Evolutionary conservation across 179 eudicot genomes (phyloP).

Genomic region (Camellia oleifera): DNA sequence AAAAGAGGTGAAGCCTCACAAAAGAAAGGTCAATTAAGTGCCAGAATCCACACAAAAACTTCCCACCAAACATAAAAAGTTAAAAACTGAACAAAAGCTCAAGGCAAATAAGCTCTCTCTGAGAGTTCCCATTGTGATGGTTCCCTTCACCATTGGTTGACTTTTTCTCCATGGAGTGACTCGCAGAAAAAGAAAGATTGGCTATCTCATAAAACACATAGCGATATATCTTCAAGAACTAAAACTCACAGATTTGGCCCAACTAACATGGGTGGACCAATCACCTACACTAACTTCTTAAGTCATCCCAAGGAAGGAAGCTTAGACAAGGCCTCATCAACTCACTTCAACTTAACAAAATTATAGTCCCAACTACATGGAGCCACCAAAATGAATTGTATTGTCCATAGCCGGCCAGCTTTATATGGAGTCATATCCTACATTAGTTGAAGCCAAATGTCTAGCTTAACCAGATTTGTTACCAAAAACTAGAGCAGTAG

Average conservation of each 20-base stretch:
- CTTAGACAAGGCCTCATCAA: not conserved
- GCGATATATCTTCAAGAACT: not conserved
- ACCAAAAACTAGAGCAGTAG: not conserved
- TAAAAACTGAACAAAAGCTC: not conserved
- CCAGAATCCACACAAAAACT: not conserved
- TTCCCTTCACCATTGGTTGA: not conserved
- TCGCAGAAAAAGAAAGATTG: not conserved
- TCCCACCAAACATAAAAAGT: not conserved
- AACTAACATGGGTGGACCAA: too few species aligned
- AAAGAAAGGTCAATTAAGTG: not conserved
- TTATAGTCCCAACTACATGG: not conserved
- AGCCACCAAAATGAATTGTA: constrained; percentile 2
- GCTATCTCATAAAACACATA: not conserved
- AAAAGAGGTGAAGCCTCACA: not conserved
- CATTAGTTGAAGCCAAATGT: not conserved
- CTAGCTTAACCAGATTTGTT: not conserved
- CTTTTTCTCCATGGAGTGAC: not conserved
- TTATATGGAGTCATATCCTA: not conserved
- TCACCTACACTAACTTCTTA: too few species aligned
- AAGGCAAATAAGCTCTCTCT: not conserved
- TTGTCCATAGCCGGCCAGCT: not conserved
- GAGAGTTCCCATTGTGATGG: constrained; percentile 2
- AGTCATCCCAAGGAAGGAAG: too few species aligned
- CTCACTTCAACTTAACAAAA: constrained; percentile 1
- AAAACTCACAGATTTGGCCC: not conserved